Evolutionary conservation across 768 basidiomycete genomes (phyloP).

Genomic region (Pulveroboletus sp.): DNA sequence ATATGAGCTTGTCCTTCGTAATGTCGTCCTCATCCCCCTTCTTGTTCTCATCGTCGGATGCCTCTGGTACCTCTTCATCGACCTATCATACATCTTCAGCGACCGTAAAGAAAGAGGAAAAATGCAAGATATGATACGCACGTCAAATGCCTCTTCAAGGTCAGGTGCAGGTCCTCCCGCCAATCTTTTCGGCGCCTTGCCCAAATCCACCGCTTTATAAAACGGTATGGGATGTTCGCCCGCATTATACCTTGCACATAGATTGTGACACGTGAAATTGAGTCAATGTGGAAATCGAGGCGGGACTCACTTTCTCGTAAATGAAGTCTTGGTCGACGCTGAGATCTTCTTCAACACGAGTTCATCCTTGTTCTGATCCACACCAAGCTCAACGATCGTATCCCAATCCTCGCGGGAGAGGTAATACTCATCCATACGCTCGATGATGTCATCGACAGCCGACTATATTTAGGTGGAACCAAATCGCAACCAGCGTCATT

Average conservation of each 20-base stretch:
- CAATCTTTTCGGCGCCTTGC: conserved; percentile 77
- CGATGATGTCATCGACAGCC: conserved; percentile 78
- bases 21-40: conserved; percentile 36
- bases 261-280: no score
- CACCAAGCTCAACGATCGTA: conserved; percentile 86
- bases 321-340: conserved; percentile 70
- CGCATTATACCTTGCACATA: conserved; percentile 71
- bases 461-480: conserved; percentile 16
- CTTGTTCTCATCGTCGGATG: conserved; percentile 46
- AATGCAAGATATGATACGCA: conserved; percentile 31
- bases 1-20: conserved; percentile 55
- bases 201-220: conserved; percentile 80
- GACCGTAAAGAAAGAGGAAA: neutral
- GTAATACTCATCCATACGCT: conserved; percentile 91
- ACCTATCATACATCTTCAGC: conserved; percentile 26
- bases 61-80: conserved; percentile 43
- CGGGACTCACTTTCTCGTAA: conserved; percentile 73
- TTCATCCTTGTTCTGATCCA: conserved; percentile 75
- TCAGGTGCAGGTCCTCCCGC: conserved; percentile 75
- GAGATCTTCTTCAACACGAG: conserved; percentile 79
- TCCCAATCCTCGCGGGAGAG: conserved; percentile 97
- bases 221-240: conserved; percentile 91
- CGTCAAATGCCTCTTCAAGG: conserved; percentile 87
- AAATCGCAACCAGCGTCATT: neutral
- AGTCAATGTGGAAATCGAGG: neutral